Conservation (phyloP, 1,284 basidiomycete genomes). For the Ceratobasidium sp. region DNA sequence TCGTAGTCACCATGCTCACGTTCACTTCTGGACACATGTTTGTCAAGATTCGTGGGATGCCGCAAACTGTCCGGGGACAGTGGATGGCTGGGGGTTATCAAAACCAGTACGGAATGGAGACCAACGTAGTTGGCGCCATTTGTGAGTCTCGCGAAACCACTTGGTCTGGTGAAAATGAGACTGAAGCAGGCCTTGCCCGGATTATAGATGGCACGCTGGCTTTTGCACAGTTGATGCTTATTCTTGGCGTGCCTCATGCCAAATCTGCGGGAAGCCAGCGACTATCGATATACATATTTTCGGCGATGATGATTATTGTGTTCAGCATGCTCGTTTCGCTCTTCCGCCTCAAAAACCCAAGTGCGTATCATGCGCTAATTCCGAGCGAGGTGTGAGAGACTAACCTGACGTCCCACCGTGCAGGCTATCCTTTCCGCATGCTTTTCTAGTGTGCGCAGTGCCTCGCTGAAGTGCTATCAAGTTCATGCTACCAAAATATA, state of each 20-base stretch:
- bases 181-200: neutral
- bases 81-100: constrained; percentile 91
- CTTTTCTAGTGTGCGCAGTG: constrained; percentile 57
- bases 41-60: constrained; percentile 85
- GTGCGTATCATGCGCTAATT: constrained; percentile 55
- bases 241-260: constrained; percentile 80
- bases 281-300: constrained; percentile 89
- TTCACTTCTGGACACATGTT: constrained; percentile 98
- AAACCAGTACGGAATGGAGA: constrained; percentile 92
- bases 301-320: constrained; percentile 78
- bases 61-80: constrained; percentile 66
- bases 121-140: constrained; percentile 82
- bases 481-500: neutral
- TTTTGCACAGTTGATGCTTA: constrained; percentile 82
- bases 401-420: constrained; percentile 16
- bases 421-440: constrained; percentile 81
- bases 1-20: constrained; percentile 62
- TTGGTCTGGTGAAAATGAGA: neutral
- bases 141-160: constrained; percentile 64
- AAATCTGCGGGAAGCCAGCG: constrained; percentile 78
- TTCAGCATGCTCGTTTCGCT: constrained; percentile 88
- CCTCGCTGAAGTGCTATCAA: neutral
- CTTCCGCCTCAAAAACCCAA: constrained; percentile 91
- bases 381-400: neutral
- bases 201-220: constrained; percentile 80